A percentile compares a stretch with the other conserved stretches of the same genome.
phyloP scores from a whole-genome alignment of 2,329 filamentous ascomycete genomes.

The Botrytis galanthina region DNA sequence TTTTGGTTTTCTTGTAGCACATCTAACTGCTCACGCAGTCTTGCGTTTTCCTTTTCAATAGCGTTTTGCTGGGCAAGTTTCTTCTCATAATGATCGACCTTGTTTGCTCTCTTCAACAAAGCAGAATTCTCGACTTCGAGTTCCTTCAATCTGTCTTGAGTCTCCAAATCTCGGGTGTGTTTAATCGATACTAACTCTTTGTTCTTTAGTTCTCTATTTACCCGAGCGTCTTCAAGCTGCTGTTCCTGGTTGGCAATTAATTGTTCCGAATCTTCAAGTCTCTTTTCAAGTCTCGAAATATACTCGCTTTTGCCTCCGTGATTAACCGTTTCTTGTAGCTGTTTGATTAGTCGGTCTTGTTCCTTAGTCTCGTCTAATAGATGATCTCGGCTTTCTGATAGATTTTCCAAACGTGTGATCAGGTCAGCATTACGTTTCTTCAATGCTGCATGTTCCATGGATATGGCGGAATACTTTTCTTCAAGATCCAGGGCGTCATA shows the following conservation, averaged over 20 bases:
- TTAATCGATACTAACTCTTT: constrained; percentile 50
- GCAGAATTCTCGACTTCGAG: constrained; percentile 58
- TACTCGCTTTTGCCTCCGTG: constrained; percentile 49
- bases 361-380: constrained; percentile 52
- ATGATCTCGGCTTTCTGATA: constrained; percentile 62
- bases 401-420: constrained; percentile 56
- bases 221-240: constrained; percentile 55
- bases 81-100: constrained; percentile 59
- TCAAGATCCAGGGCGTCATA: constrained; percentile 41
- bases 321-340: constrained; percentile 45
- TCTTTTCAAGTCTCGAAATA: constrained; percentile 54
- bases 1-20: constrained; percentile 50
- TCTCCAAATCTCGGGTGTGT: constrained; percentile 45
- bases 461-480: constrained; percentile 46
- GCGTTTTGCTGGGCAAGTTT: constrained; percentile 58
- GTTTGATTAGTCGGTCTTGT: constrained; percentile 49
- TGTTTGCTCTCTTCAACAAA: constrained; percentile 61
- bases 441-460: constrained; percentile 52
- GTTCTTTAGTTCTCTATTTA: constrained; percentile 44
- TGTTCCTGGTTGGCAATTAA: constrained; percentile 70
- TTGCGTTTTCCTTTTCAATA: constrained; percentile 55
- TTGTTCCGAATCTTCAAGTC: constrained; percentile 65
- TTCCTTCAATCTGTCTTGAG: constrained; percentile 54
- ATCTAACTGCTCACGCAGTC: constrained; percentile 54
- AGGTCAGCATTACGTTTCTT: constrained; percentile 59